phyloP scores from a whole-genome alignment of 305 asterid genomes.

The Solanum hybrid region DNA sequence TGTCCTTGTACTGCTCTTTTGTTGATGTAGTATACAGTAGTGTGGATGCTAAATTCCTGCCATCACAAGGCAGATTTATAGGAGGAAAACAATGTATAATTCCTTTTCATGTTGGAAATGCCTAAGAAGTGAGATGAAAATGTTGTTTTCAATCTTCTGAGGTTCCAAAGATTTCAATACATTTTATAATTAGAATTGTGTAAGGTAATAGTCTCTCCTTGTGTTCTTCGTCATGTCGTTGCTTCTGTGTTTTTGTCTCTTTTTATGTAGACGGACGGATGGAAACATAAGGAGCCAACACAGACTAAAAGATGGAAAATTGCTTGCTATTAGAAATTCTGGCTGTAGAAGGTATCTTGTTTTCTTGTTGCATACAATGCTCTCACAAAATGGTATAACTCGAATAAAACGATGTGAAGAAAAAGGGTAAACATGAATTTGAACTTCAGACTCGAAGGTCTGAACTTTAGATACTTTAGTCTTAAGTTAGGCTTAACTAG shows the following conservation, averaged over 20 bases:
- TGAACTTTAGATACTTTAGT: background rate
- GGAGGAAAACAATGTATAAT: background rate
- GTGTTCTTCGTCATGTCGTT: background rate
- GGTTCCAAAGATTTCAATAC: background rate
- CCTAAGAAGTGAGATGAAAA: background rate
- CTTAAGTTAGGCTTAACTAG: background rate
- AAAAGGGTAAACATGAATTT: background rate
- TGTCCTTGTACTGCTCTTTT: background rate
- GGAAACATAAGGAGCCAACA: slow-evolving; percentile 51
- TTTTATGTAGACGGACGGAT: slow-evolving; percentile 58
- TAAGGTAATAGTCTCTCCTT: background rate
- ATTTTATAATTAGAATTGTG: background rate
- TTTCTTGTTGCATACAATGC: slow-evolving; percentile 65
- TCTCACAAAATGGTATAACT: slow-evolving; percentile 59
- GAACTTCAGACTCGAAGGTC: background rate
- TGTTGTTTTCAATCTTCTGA: background rate
- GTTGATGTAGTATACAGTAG: background rate
- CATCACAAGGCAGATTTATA: background rate
- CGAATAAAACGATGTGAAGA: background rate
- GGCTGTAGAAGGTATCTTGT: slow-evolving; percentile 68
- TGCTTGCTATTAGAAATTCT: slow-evolving; percentile 73
- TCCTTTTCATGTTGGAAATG: background rate
- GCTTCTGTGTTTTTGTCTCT: background rate
- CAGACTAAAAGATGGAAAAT: slow-evolving; percentile 60
- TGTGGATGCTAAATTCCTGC: background rate